Evolutionary conservation across 2,329 filamentous ascomycete genomes (phyloP).

Genomic region (Diaporthe velutina): DNA sequence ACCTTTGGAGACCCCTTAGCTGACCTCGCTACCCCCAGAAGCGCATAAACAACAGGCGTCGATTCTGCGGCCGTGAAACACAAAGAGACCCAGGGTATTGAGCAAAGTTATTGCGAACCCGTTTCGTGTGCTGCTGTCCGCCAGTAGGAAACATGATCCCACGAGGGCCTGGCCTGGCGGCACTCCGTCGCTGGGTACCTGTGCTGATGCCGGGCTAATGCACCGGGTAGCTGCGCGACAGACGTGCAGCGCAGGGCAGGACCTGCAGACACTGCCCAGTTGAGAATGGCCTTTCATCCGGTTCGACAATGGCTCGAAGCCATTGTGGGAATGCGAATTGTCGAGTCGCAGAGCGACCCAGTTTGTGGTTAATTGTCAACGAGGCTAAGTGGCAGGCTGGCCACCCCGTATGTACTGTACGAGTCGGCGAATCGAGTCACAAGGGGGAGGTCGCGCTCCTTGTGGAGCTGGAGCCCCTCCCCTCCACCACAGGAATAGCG

Average conservation of each 20-base stretch:
- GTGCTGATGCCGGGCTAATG: conserved; percentile 33
- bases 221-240: conserved; percentile 35
- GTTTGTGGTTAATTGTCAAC: background rate
- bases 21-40: conserved; percentile 31
- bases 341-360: background rate
- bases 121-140: conserved; percentile 31
- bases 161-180: background rate
- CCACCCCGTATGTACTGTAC: background rate
- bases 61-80: conserved; percentile 32
- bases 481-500: conserved; percentile 21
- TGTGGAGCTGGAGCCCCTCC: conserved; percentile 22
- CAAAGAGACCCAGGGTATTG: background rate
- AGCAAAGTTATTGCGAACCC: conserved; percentile 14
- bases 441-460: background rate
- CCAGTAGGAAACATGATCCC: conserved; percentile 4
- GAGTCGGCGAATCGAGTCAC: conserved; percentile 32
- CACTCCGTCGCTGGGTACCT: background rate
- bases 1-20: conserved; percentile 25
- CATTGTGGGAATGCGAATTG: background rate
- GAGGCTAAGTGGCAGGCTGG: conserved; percentile 9
- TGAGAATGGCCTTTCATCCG: conserved; percentile 13
- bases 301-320: conserved; percentile 24
- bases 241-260: conserved; percentile 30
- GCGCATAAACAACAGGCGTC: conserved; percentile 27
- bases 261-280: conserved; percentile 27